phyloP scores from a whole-genome alignment of 1,284 basidiomycete species.

The Austroboletus novae-zelandiae region DNA sequence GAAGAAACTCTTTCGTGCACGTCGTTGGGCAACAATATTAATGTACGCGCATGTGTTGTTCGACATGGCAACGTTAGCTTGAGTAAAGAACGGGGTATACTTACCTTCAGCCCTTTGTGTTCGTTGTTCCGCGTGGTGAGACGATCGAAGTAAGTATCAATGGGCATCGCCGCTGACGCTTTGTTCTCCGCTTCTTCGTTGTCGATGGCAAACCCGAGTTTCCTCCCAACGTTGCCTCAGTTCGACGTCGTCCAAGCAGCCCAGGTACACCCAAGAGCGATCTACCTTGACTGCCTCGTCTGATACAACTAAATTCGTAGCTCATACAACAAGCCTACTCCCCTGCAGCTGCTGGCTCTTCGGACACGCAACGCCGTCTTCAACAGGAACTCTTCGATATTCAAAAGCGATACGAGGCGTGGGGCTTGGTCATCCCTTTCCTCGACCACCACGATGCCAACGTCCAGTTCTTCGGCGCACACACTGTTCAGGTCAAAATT shows the following conservation, averaged over 20 bases:
- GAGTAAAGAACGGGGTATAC: too few relatives aligned
- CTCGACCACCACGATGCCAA: constrained; percentile 69
- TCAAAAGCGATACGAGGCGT: constrained; percentile 70
- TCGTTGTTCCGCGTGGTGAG: too few relatives aligned
- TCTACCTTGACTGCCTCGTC: background rate
- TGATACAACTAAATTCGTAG: constrained; percentile 29
- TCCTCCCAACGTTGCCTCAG: constrained; percentile 29
- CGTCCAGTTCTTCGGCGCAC: constrained; percentile 90
- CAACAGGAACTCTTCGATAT: constrained; percentile 74
- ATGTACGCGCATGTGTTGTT: too few relatives aligned
- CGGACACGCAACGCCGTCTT: constrained; percentile 59
- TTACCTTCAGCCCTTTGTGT: too few relatives aligned
- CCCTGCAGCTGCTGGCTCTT: constrained; percentile 45
- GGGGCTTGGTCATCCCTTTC: constrained; percentile 76
- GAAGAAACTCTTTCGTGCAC: too few relatives aligned
- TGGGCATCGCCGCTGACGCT: too few relatives aligned
- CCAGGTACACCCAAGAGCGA: constrained; percentile 22
- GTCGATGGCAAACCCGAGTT: constrained; percentile 22
- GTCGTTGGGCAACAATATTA: too few relatives aligned
- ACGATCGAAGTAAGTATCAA: too few relatives aligned
- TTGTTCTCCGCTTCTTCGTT: background rate
- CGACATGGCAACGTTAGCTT: too few relatives aligned
- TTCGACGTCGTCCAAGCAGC: constrained; percentile 33
- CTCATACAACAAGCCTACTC: constrained; percentile 63
- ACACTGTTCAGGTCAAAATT: constrained; percentile 89